Base-by-base conservation (phyloP, 441 rosid species). In the Croton setiger region DNA sequence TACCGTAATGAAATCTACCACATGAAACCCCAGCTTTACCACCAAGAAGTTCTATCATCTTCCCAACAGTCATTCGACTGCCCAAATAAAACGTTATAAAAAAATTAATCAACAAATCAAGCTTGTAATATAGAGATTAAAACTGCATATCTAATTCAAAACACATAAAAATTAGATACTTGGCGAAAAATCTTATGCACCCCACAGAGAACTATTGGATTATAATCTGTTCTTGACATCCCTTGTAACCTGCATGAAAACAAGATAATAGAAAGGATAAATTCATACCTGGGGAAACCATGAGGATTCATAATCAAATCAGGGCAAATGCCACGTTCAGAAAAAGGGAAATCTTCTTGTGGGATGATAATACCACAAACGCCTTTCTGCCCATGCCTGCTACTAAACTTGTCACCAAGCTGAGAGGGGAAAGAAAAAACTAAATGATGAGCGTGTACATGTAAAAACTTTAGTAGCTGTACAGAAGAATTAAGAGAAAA, bases 21-120 rank as follows among this genome's bases (percentile, higher is more conserved):
- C 87, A 84, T 3, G 93, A 89, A 70, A 90, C 96, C 66, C 97
- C 98, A 66, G 98, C 97, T 79, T 92, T 95, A 75, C 99, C 79
- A 55, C 96, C 99, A 70, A 92, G 89, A 74, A 95, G 98, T 83
- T 95, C 99, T 76, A 92, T 86, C 99, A 92, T 95, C 86, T 95
- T 95, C 54, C 99, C 97, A 70, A 92, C 97, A 21, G 98, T 95
- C 99, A 95, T 95, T 79, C 97, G 99, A 86, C 98, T 95, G 69
- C 55, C 21, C 21, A 56, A 69, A 44, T 52, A 72, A 17, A 63
- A 68, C 15, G 12, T 61, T 3, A 17, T 33, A 21, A 8, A 51
- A 14, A 15, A 39, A 63, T 56, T 41, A 63, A 39, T n/a, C 31
- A 37, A 62, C 18, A 21, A 21, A 7, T 5, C 20, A 10, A 48